phyloP scores from a whole-genome alignment of 208 protist genomes.

The Angomonas ambiguus region DNA sequence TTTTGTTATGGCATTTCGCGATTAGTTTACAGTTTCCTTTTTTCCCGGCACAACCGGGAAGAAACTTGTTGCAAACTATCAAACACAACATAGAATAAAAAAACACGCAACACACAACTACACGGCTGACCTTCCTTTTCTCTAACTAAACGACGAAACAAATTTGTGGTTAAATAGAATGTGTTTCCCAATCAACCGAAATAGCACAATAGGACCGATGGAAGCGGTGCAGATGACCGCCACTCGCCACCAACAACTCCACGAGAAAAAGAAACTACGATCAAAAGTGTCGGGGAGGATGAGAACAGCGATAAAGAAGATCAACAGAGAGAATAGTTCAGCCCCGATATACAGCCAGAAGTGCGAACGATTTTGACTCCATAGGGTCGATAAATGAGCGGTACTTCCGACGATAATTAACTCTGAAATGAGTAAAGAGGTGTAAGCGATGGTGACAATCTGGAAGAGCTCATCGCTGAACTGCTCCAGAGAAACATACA shows the following conservation, averaged over 20 bases:
- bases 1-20: neutral
- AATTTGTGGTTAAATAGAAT: slow-evolving; percentile 42
- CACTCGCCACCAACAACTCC: slow-evolving; percentile 87
- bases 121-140: neutral
- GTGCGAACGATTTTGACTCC: slow-evolving; percentile 56
- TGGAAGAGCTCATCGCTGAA: slow-evolving; percentile 95
- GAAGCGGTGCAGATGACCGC: slow-evolving; percentile 72
- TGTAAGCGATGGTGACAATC: slow-evolving; percentile 97
- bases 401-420: slow-evolving; percentile 93
- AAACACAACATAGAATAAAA: neutral
- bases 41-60: too few relatives aligned
- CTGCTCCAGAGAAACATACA: slow-evolving; percentile 92
- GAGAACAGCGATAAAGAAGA: slow-evolving; percentile 91
- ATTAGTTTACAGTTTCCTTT: too few relatives aligned
- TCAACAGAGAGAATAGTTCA: slow-evolving; percentile 82
- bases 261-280: slow-evolving; percentile 89
- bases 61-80: neutral
- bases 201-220: slow-evolving; percentile 52
- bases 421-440: slow-evolving; percentile 96
- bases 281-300: slow-evolving; percentile 93
- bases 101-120: neutral
- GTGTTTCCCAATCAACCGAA: slow-evolving; percentile 40
- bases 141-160: slow-evolving; percentile 16
- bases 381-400: slow-evolving; percentile 88
- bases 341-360: slow-evolving; percentile 84